phyloP scores from a whole-genome alignment of 2,329 filamentous ascomycete genomes.

The Calonectria multiphialidica region DNA sequence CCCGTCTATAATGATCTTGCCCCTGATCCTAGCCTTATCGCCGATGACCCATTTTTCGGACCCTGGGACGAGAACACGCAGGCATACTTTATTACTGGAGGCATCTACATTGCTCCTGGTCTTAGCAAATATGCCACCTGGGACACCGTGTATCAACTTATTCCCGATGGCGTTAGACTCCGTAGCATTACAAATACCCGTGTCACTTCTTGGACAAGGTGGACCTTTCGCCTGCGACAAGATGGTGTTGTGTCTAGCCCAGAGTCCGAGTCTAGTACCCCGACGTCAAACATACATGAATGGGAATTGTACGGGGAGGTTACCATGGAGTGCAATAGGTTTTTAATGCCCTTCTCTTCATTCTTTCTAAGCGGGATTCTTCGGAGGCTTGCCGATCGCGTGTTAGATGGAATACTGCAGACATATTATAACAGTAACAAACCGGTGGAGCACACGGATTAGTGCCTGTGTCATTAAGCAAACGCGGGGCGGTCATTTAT shows the following conservation, averaged over 20 bases:
- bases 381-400: background rate
- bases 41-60: constrained; percentile 2
- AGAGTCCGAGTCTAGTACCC: background rate
- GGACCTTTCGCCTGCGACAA: background rate
- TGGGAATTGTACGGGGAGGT: background rate
- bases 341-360: constrained; percentile 6
- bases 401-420: background rate
- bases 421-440: background rate
- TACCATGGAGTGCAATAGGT: background rate
- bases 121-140: background rate
- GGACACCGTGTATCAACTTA: background rate
- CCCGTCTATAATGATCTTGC: background rate
- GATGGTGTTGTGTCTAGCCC: background rate
- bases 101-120: background rate
- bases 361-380: background rate
- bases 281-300: background rate
- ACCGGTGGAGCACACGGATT: background rate
- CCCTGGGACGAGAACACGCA: background rate
- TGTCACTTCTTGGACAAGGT: background rate
- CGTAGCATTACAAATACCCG: background rate
- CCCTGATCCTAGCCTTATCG: background rate
- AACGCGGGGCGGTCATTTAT: background rate
- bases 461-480: background rate
- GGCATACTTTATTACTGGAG: background rate
- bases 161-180: background rate